phyloP scores from a whole-genome alignment of 78 protist genomes.

The Dictyostelium capitatum region DNA sequence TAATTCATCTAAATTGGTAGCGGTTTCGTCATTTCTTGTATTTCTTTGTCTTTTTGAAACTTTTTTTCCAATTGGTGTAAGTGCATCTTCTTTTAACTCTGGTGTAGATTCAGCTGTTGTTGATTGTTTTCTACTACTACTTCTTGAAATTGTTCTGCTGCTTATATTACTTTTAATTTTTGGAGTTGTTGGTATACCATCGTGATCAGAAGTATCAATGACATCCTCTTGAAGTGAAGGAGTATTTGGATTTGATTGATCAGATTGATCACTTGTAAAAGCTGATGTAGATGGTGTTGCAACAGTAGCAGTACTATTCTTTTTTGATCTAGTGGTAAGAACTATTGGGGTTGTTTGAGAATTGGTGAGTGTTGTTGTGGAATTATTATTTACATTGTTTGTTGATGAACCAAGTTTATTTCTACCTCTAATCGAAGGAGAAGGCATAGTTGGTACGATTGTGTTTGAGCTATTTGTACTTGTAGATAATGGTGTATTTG shows the following conservation, averaged over 20 bases:
- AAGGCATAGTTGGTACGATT: neutral
- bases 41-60: conserved; percentile 40
- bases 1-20: conserved; percentile 5
- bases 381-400: neutral
- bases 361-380: neutral
- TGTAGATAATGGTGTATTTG: neutral
- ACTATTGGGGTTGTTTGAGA: neutral
- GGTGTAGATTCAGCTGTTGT: conserved; percentile 11
- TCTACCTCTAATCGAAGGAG: conserved; percentile 46
- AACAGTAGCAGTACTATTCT: neutral
- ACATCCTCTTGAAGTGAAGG: conserved; percentile 31
- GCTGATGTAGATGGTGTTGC: conserved; percentile 5
- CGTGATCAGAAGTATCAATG: neutral
- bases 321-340: neutral
- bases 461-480: neutral
- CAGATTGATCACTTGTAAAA: neutral
- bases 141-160: neutral
- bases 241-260: conserved; percentile 25
- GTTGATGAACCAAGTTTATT: neutral
- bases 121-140: neutral
- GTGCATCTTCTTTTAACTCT: neutral
- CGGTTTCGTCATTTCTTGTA: conserved; percentile 15
- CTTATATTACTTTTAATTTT: neutral
- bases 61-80: conserved; percentile 13
- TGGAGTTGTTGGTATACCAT: neutral